Evolutionary conservation across 352 stramenopile genomes (phyloP).

Genomic region (Aphanomyces stellatus): DNA sequence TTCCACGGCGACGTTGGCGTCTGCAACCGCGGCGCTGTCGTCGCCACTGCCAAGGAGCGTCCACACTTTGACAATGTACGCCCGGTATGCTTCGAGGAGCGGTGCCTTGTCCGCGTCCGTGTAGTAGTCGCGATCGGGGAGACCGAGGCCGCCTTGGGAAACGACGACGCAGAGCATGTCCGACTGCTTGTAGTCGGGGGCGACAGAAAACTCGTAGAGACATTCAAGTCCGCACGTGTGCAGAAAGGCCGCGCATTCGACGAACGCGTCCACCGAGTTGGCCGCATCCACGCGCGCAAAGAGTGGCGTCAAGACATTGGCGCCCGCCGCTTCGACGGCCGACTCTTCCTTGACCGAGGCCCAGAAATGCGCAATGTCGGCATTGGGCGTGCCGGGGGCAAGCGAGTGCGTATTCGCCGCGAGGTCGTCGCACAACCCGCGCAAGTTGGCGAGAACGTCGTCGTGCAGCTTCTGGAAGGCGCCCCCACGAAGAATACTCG

Average conservation of each 20-base stretch:
- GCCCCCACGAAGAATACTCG: constrained; percentile 56
- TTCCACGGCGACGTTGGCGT: constrained; percentile 78
- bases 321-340: constrained; percentile 33
- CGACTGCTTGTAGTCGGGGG: constrained; percentile 77
- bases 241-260: constrained; percentile 27
- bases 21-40: constrained; percentile 19
- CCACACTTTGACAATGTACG: constrained; percentile 38
- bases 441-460: constrained; percentile 43
- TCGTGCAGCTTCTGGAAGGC: constrained; percentile 46
- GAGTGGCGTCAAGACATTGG: constrained; percentile 26
- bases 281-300: constrained; percentile 25
- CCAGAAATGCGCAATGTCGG: constrained; percentile 51
- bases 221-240: constrained; percentile 25
- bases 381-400: constrained; percentile 23
- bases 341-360: constrained; percentile 43
- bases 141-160: constrained; percentile 65
- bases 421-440: constrained; percentile 33
- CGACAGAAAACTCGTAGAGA: constrained; percentile 54
- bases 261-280: constrained; percentile 22
- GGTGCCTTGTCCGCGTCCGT: constrained; percentile 79
- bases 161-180: constrained; percentile 76
- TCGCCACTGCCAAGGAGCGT: constrained; percentile 27
- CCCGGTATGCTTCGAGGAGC: constrained; percentile 48
- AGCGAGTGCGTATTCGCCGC: constrained; percentile 1
- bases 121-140: constrained; percentile 90